These are phyloP conservation scores for Colletotrichum sojae DNA, from an alignment of 2,329 filamentous ascomycete genomes.

Conservation along the genomic window DNA sequence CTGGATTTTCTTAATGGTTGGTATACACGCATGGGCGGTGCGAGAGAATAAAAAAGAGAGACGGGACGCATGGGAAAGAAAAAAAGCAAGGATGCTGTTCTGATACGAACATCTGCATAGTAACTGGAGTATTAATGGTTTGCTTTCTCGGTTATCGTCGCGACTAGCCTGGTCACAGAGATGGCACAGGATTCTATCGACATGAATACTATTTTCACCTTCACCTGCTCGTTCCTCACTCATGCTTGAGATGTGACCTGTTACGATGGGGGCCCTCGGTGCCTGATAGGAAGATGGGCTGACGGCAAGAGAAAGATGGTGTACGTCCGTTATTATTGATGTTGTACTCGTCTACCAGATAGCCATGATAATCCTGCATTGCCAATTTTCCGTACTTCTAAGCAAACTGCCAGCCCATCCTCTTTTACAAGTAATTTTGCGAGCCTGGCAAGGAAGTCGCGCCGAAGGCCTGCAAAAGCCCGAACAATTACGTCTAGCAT, in stretches of 20 bases:
- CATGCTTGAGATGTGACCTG: neutral
- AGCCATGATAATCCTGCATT: too few species aligned
- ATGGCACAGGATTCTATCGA: slow-evolving; percentile 20
- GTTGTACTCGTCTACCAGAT: too few species aligned
- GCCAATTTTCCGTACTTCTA: too few species aligned
- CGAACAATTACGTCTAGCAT: too few species aligned
- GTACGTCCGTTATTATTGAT: too few species aligned
- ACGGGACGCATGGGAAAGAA: slow-evolving; percentile 11
- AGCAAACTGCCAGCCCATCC: too few species aligned
- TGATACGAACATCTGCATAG: slow-evolving; percentile 22
- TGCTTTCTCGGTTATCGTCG: slow-evolving; percentile 12
- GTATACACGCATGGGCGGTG: slow-evolving; percentile 32
- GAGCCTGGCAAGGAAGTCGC: too few species aligned
- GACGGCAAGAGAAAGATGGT: too few species aligned
- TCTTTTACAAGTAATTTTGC: too few species aligned
- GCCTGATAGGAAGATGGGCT: too few species aligned
- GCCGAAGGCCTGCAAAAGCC: too few species aligned
- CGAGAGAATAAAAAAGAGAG: slow-evolving; percentile 13
- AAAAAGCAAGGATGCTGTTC: slow-evolving; percentile 15
- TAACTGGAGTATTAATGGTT: slow-evolving; percentile 34
- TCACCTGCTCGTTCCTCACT: neutral
- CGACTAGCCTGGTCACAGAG: slow-evolving; percentile 24
- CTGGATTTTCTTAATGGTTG: slow-evolving; percentile 9
- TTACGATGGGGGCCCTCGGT: too few species aligned
- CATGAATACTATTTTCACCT: slow-evolving; percentile 17